These are phyloP conservation scores for Globisporangium abappressorium DNA, from an alignment of 352 stramenopile species.

Conservation along the genomic window DNA sequence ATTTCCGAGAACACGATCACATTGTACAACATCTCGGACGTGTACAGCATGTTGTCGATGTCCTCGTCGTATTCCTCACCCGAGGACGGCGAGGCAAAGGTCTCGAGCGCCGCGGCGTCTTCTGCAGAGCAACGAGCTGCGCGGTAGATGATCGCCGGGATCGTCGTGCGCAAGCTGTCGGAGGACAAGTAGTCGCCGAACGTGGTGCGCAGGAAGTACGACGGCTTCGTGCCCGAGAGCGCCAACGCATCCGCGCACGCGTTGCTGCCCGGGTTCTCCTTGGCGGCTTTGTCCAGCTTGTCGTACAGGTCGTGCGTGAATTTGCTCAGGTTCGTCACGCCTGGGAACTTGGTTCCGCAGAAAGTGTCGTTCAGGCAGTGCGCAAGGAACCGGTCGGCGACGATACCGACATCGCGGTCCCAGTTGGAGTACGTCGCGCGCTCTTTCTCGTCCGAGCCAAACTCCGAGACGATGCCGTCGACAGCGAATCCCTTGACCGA, in stretches of 20 bases:
- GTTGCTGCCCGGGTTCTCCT: slow-evolving; percentile 36
- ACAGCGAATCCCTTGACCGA: slow-evolving; percentile 50
- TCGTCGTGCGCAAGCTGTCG: slow-evolving; percentile 29
- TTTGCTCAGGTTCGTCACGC: slow-evolving; percentile 39
- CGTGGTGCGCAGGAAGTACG: slow-evolving; percentile 62
- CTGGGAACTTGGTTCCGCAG: slow-evolving; percentile 63
- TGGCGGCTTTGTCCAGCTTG: slow-evolving; percentile 44
- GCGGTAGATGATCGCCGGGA: slow-evolving; percentile 60
- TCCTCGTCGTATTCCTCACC: slow-evolving; percentile 30
- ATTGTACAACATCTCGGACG: slow-evolving; percentile 75
- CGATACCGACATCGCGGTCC: slow-evolving; percentile 68
- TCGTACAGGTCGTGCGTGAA: slow-evolving; percentile 55
- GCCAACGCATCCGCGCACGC: slow-evolving; percentile 46
- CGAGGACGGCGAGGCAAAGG: slow-evolving; percentile 22
- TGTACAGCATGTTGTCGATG: slow-evolving; percentile 47
- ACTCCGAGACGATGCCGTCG: slow-evolving; percentile 69
- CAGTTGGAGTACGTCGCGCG: slow-evolving; percentile 79
- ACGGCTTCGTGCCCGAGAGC: slow-evolving; percentile 40
- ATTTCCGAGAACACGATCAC: slow-evolving; percentile 80
- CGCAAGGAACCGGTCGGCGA: slow-evolving; percentile 51
- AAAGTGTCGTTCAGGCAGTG: slow-evolving; percentile 55
- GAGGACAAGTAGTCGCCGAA: slow-evolving; percentile 66
- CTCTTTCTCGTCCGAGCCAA: slow-evolving; percentile 41
- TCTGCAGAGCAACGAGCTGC: slow-evolving; percentile 33
- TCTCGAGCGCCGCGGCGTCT: slow-evolving; percentile 37